phyloP scores from a whole-genome alignment of 805 yeast genomes.

The Zygosaccharomyces lentus region DNA sequence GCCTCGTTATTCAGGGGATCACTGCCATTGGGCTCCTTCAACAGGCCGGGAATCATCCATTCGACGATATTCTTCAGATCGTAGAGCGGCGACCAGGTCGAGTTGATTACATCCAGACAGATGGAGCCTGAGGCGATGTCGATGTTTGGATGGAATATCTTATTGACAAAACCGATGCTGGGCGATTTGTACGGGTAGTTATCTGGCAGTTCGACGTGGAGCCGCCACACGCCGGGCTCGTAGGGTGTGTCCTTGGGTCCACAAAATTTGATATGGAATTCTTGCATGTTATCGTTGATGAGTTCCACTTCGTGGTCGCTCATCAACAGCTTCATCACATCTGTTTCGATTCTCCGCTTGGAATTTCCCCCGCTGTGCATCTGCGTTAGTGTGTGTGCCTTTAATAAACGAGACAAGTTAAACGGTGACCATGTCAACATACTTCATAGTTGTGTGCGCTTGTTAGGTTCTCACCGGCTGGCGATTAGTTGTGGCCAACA shows the following conservation, averaged over 20 bases:
- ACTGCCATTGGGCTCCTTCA: conserved; percentile 88
- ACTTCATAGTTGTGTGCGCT: conserved; percentile 12
- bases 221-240: conserved; percentile 83
- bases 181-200: conserved; percentile 96
- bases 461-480: not conserved
- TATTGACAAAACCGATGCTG: conserved; percentile 87
- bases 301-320: conserved; percentile 85
- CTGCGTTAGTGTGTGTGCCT: conserved; percentile 3
- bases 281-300: conserved; percentile 80
- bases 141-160: conserved; percentile 91
- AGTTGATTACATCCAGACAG: conserved; percentile 93
- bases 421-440: conserved; percentile 3
- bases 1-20: conserved; percentile 94
- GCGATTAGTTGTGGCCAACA: not conserved
- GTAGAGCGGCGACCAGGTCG: conserved; percentile 98
- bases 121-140: conserved; percentile 89
- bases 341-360: conserved; percentile 70
- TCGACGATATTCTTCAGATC: conserved; percentile 88
- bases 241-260: conserved; percentile 90
- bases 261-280: conserved; percentile 74
- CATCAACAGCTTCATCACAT: conserved; percentile 92
- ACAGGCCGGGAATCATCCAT: conserved; percentile 84
- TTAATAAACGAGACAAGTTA: conserved; percentile 1
- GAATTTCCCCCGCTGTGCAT: conserved; percentile 22
- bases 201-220: conserved; percentile 90